Conservation (phyloP, 495 filamentous ascomycete genomes). For the Penicillium robsamsonii region DNA sequence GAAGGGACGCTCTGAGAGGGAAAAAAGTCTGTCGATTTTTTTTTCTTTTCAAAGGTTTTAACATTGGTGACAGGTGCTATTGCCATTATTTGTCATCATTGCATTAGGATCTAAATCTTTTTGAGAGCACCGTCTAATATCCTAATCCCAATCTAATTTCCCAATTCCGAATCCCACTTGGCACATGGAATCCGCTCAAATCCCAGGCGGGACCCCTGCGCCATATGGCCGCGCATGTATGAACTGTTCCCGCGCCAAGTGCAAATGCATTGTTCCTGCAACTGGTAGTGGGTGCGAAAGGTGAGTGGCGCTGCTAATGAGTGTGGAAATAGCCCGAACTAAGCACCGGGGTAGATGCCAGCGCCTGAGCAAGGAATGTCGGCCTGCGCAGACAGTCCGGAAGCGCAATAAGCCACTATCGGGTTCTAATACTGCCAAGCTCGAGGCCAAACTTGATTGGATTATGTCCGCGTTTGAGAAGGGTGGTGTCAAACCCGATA, state of each 20-base stretch:
- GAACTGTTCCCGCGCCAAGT: slow-evolving; percentile 56
- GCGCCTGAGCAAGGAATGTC: slow-evolving; percentile 46
- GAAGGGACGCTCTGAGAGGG: background rate
- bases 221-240: slow-evolving; percentile 51
- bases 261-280: slow-evolving; percentile 48
- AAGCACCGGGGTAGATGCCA: slow-evolving; percentile 42
- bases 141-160: background rate
- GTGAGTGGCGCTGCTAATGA: slow-evolving; percentile 22
- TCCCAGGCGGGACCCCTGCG: slow-evolving; percentile 24
- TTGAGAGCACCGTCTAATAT: background rate
- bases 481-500: slow-evolving; percentile 14
- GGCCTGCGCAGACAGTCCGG: slow-evolving; percentile 32
- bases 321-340: background rate
- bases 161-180: slow-evolving; percentile 22
- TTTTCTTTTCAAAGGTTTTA: background rate
- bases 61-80: background rate
- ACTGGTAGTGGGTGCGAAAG: slow-evolving; percentile 46
- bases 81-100: background rate
- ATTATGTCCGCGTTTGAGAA: slow-evolving; percentile 46
- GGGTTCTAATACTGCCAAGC: slow-evolving; percentile 33
- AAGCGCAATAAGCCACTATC: slow-evolving; percentile 31
- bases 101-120: background rate
- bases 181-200: slow-evolving; percentile 19
- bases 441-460: slow-evolving; percentile 53
- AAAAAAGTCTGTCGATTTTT: background rate